Base-by-base conservation (phyloP, 495 filamentous ascomycete species). In the Umbilicaria muhlenbergii region DNA sequence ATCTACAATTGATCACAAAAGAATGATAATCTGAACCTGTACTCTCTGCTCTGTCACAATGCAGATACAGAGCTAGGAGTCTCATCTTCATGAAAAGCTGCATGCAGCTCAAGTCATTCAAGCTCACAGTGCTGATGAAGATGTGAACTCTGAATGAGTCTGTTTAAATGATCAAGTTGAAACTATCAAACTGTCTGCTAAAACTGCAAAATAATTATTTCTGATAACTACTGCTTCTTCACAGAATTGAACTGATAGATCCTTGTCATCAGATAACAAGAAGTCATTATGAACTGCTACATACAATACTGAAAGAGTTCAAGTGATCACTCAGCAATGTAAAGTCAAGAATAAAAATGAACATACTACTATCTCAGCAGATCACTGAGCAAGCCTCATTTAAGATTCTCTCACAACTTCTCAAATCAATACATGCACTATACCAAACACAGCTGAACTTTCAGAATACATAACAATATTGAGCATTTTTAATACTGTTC, bases 21-120 rank as follows among this genome's bases (percentile, higher is more conserved):
- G 5, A 21, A 21, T 21, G 19, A 44, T 13, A 44, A 36, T 36
- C 32, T 44, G 42, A 32, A 44, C 42, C 35, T 44, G 33, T 44
- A 44, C 33, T 34, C 37, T 44, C 34, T 44, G 42, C 42, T 44
- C 42, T 37, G 15, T 44, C 36, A 44, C 32, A 35, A 44, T 44
- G 42, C 15, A 32, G 42, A 28, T 44, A 36, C 32, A 34, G 17
- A 18, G 36, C 34, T 15, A 34, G 36, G 15, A 32, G 14, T 44
- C 34, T 19, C 42, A 44, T 44, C 33, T 44, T 36, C 13, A 32
- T 36, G 31, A n/a, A 24, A 34, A 44, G 24, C 32, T 24, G 21
- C 42, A 44, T 34, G 36, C 19, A 15, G 33, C 42, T 44, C 33
- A 21, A 21, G 19, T 5, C 19, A 2, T 2, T 21, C 19, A 21